Conservation (phyloP, 352 stramenopile species). For the Phytophthora vignae region DNA sequence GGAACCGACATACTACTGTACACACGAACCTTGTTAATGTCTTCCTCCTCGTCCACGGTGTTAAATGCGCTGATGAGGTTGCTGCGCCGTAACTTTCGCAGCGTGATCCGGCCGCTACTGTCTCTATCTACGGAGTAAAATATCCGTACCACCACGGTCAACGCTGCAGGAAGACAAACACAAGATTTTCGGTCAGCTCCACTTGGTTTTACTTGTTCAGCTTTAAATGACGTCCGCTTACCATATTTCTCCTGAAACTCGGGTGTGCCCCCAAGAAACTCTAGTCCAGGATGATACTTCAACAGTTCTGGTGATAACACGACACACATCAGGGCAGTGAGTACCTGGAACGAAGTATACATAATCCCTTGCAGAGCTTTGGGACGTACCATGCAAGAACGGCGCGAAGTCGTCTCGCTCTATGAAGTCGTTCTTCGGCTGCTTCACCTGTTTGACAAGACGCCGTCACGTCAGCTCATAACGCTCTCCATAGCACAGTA, state of each 20-base stretch:
- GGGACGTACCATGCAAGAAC: constrained; percentile 92
- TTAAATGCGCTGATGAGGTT: constrained; percentile 97
- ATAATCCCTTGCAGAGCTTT: not conserved
- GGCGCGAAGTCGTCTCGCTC: constrained; percentile 97
- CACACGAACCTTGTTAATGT: constrained; percentile 98
- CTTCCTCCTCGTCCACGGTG: constrained; percentile 98
- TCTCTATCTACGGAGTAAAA: constrained; percentile 95
- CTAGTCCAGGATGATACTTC: constrained; percentile 93
- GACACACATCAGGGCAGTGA: constrained; percentile 37
- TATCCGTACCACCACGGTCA: constrained; percentile 96
- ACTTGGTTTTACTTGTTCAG: not conserved
- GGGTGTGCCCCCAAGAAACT: constrained; percentile 97
- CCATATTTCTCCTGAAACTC: constrained; percentile 99
- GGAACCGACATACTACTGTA: too few relatives aligned
- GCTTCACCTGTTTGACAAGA: constrained; percentile 84
- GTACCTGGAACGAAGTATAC: not conserved
- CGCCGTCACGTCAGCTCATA: constrained; percentile 18
- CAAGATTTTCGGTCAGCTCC: not conserved
- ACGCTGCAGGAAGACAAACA: constrained; percentile 57
- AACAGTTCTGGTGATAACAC: constrained; percentile 67
- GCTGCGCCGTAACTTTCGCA: constrained; percentile 93
- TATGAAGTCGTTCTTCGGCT: constrained; percentile 91
- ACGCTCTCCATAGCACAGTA: not conserved
- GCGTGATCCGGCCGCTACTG: constrained; percentile 95
- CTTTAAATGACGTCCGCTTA: constrained; percentile 17